phyloP scores from a whole-genome alignment of 2,329 filamentous ascomycete species.

The Colletotrichum agaves region DNA sequence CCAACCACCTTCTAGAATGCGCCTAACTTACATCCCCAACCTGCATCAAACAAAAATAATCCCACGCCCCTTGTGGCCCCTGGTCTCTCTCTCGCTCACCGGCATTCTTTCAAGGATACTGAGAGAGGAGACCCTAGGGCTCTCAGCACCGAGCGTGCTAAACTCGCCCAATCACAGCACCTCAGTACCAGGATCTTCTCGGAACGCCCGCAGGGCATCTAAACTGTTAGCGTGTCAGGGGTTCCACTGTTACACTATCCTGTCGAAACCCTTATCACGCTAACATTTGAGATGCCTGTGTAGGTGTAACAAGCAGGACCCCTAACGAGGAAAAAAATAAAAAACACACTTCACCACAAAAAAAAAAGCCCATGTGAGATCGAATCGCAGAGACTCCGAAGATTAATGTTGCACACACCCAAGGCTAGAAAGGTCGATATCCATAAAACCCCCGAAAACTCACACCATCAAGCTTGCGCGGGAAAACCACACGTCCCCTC shows the following conservation, averaged over 20 bases:
- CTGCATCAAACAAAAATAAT: background rate
- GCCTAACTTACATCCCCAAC: background rate
- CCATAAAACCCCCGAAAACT: background rate
- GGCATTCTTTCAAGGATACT: too few species aligned
- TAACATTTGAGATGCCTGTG: too few species aligned
- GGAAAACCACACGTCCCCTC: background rate
- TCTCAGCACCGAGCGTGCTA: background rate
- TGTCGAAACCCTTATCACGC: too few species aligned
- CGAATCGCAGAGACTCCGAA: background rate
- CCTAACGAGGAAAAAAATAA: background rate
- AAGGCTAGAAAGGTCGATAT: background rate
- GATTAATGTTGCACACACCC: background rate
- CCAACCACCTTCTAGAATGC: constrained; percentile 12
- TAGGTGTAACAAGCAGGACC: background rate
- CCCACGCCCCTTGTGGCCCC: too few species aligned
- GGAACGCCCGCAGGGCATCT: background rate
- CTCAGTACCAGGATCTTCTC: background rate
- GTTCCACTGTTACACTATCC: too few species aligned
- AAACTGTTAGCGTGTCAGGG: too few species aligned
- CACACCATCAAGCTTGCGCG: constrained; percentile 6
- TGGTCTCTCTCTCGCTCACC: too few species aligned
- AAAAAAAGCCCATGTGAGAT: too few species aligned
- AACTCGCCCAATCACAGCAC: background rate
- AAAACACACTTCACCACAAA: background rate
- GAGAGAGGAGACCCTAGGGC: background rate